Evolutionary conservation across 1,284 basidiomycete species (phyloP), one percentile per base, ranked within the genome.

Genomic region (Apiotrichum brassicae): DNA sequence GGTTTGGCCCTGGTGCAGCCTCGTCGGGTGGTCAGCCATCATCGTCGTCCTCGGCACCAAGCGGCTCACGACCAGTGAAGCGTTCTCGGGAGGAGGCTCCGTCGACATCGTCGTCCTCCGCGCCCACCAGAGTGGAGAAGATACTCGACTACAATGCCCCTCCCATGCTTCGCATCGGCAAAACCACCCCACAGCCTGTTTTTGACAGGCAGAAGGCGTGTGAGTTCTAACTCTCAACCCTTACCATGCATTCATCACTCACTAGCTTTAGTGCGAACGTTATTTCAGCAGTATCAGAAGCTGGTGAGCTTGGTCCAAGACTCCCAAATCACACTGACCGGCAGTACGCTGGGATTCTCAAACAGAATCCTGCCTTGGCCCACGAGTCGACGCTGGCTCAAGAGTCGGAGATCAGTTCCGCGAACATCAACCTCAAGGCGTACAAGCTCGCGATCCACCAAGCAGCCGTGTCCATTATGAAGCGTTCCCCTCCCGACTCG

Each of bases 401-500:
- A 56, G 72, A 74, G 51, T 24, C 36, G 1, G 68, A 72, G 8
- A 64, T 63, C 1, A 65, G 68, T 3, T 24, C 54, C 0, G 46
- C 57, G 1, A 68, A 64, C 3, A 43, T 62, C 23, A 68, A 64
- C 38, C 49, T 65, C 11, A 53, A 57, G n/a, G 62, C 65, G 9
- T 72, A 74, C 60, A 70, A 70, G 35, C 52, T 62, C 8, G 64
- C 69, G 3, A 66, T 74, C 25, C 71, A 72, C 26, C 68, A 69
- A 26, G 69, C 71, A 0, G 64, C 70, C 2, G 66, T 73, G 7
- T 53, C 60, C n/a, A 61, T 74, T 14, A 65, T 64, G 66, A 80
- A 81, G 59, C 82, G 92, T 0, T 66, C 79, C 0, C 65, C 76
- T 4, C 88, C 90, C 1, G 79, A 79, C 42, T 76, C 76, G 1